Conservation (phyloP, 768 basidiomycete genomes). For the Trametes meyenii region DNA sequence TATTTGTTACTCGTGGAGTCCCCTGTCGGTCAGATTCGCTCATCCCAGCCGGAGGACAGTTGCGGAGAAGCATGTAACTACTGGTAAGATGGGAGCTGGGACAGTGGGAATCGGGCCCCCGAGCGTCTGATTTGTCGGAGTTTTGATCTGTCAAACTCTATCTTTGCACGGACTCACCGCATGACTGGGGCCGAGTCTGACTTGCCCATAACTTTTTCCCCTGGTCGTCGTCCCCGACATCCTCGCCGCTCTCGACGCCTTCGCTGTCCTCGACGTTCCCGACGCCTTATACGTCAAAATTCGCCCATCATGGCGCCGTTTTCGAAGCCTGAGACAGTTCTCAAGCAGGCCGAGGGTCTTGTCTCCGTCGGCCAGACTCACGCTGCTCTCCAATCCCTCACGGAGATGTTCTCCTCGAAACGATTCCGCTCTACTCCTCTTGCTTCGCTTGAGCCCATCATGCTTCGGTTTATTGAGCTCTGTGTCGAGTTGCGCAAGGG, state of each 20-base stretch:
- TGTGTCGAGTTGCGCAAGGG: constrained; percentile 96
- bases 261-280: constrained; percentile 13
- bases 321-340: constrained; percentile 86
- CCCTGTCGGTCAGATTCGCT: too few relatives aligned
- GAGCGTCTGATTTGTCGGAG: constrained; percentile 9
- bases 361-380: constrained; percentile 90
- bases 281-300: constrained; percentile 14
- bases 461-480: constrained; percentile 93
- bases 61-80: too few relatives aligned
- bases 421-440: constrained; percentile 92
- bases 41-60: too few relatives aligned
- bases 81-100: not conserved
- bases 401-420: constrained; percentile 92
- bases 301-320: constrained; percentile 75
- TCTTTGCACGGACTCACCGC: not conserved
- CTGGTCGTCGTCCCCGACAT: constrained; percentile 1
- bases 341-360: constrained; percentile 93
- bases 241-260: constrained; percentile 5
- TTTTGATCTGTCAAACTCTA: constrained; percentile 5
- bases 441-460: constrained; percentile 89
- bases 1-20: constrained; percentile 6
- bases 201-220: constrained; percentile 18
- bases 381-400: constrained; percentile 86
- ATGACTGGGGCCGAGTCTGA: constrained; percentile 15
- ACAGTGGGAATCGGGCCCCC: too few relatives aligned